Base-by-base conservation (phyloP, 2,329 filamentous ascomycete genomes). In the Fusarium euwallaceae region DNA sequence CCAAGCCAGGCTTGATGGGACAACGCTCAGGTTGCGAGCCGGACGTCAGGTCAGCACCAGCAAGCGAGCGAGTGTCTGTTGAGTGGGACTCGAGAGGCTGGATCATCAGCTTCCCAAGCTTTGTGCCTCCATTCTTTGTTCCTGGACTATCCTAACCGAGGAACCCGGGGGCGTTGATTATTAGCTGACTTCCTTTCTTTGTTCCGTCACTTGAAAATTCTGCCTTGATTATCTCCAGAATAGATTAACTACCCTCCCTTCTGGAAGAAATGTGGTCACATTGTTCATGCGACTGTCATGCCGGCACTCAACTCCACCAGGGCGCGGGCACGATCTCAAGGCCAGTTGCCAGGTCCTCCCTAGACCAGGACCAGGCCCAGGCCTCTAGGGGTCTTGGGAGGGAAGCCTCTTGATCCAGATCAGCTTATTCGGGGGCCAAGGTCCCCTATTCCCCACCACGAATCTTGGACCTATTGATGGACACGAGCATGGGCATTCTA, bases 271-370 rank as follows among this genome's bases (percentile, higher is more conserved):
- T 59, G 61, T 60, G 58, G 48, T 69, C 53, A 41, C 62, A 67
- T 62, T 69, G 64, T 75, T 61, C 68, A 70, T 70, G 73, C 70
- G 68, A 76, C 45, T 70, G 58, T 60, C 59, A 70, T 74, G 63
- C 64, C 43, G 63, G 71, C 60, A 67, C 48, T 63, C 39, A 67
- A 67, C 67, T 66, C 75, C 72, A 74, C 72, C 43, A 36, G 41
- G 51, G 27, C 58, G 61, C 63, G 66, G 67, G 61, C 66, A 75
- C 55, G 63, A 68, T 68, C 58, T 73, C 51, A 34, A 68, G 45
- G 62, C 62, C 51, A 65, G 51, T 29, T 65, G 62, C 62, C 51
- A 59, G 53, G 62, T 22, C 62, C 32, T 65, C 62, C 51, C 48
- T 36, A 27, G 56, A 36, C 61, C 29, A 51, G 43, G 61, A 14